A percentile compares a stretch with the other conserved stretches of the same genome.
Conservation (phyloP, 139 green algal species). For the Picocystis salinarum region DNA sequence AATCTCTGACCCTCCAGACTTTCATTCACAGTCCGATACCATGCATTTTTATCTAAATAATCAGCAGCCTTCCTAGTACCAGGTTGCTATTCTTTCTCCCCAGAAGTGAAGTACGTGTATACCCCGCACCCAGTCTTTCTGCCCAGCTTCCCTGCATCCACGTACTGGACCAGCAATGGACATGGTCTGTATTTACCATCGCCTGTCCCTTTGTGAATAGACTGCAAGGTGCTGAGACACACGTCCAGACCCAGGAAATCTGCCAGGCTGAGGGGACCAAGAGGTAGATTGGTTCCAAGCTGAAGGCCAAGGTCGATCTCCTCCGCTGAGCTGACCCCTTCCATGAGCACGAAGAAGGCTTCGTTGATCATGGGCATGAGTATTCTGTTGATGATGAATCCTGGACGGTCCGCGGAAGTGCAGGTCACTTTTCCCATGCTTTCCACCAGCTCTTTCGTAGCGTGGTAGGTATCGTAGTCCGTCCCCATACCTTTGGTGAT, state of each 20-base stretch:
- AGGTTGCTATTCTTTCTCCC: no score
- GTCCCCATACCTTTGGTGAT: constrained; percentile 19
- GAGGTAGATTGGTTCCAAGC: constrained; percentile 63
- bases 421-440: constrained; percentile 56
- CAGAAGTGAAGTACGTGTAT: constrained; percentile 42
- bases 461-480: constrained; percentile 22
- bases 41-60: no score
- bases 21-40: no score
- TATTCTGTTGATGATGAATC: constrained; percentile 89
- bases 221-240: constrained; percentile 74
- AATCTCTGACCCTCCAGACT: no score
- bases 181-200: constrained; percentile 83
- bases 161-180: constrained; percentile 65
- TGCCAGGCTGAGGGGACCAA: constrained; percentile 49
- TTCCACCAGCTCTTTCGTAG: constrained; percentile 31
- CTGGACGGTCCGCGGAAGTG: constrained; percentile 17
- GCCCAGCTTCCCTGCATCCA: constrained; percentile 72
- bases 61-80: no score
- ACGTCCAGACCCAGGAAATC: constrained; percentile 74
- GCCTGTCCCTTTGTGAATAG: constrained; percentile 56
- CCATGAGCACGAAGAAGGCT: constrained; percentile 59
- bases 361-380: constrained; percentile 96
- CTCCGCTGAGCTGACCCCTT: constrained; percentile 44
- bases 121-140: constrained; percentile 43
- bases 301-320: constrained; percentile 73